These are phyloP conservation scores for Thuidium tamariscinum DNA, from an alignment of 225 moss, liverwort and hornwort species.

Conservation along the genomic window DNA sequence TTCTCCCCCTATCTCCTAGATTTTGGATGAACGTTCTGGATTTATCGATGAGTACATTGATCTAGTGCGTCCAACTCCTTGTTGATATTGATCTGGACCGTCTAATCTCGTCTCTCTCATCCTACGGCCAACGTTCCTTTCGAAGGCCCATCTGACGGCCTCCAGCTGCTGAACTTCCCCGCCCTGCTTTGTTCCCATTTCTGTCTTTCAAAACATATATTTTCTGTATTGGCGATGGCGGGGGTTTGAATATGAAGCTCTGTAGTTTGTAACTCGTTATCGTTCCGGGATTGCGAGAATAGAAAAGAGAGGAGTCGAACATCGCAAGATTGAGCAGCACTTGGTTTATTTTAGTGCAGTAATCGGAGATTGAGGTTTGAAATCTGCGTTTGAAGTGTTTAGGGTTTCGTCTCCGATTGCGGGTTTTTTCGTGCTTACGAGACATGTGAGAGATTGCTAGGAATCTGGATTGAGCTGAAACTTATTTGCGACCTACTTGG, in stretches of 20 bases:
- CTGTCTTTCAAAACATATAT: not conserved
- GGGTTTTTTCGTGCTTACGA: not conserved
- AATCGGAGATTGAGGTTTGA: not conserved
- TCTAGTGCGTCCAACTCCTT: not conserved
- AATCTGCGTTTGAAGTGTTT: not conserved
- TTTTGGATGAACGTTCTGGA: not conserved
- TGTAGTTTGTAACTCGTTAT: not conserved
- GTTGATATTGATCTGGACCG: not conserved
- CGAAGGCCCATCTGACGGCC: not conserved
- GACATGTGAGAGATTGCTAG: not conserved
- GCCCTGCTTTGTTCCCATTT: not conserved
- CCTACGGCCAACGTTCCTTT: not conserved
- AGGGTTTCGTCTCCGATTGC: not conserved
- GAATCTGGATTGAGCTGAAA: not conserved
- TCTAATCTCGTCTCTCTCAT: not conserved
- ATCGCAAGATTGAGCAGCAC: not conserved
- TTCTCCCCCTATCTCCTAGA: too few species aligned
- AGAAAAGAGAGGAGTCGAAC: not conserved
- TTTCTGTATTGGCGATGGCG: not conserved
- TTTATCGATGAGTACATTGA: not conserved
- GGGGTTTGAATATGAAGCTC: not conserved
- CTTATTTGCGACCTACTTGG: not conserved
- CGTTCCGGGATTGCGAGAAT: not conserved
- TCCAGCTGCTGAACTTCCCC: not conserved
- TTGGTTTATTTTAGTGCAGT: not conserved